Evolutionary conservation across 2,329 filamentous ascomycete species (phyloP).

Genomic region (Lasiodiplodia theobromae): DNA sequence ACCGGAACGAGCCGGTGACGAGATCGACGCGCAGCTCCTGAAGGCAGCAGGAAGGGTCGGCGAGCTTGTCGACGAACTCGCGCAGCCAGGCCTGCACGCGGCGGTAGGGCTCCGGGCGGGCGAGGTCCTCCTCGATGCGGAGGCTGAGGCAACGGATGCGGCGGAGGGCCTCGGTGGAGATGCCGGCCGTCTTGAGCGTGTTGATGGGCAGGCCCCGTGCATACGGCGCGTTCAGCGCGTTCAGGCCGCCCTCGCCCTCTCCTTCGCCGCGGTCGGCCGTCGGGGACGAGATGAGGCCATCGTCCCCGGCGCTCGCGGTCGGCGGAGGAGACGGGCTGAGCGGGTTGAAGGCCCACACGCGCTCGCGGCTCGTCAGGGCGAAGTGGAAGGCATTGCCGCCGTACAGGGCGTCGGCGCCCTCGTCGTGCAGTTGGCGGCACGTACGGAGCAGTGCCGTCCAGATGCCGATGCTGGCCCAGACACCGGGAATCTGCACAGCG

Average conservation of each 20-base stretch:
- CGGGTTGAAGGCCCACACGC: constrained; percentile 17
- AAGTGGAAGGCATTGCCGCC: constrained; percentile 34
- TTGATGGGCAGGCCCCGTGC: constrained; percentile 28
- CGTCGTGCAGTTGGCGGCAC: constrained; percentile 34
- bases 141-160: constrained; percentile 21
- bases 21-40: constrained; percentile 21
- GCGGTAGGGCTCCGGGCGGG: constrained; percentile 18
- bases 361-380: constrained; percentile 20
- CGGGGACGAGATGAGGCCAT: background rate
- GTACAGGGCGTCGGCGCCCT: constrained; percentile 33
- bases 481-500: constrained; percentile 14
- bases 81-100: constrained; percentile 28
- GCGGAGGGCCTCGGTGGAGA: constrained; percentile 11
- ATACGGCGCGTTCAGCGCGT: constrained; percentile 12
- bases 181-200: constrained; percentile 10
- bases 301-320: background rate
- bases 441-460: constrained; percentile 28
- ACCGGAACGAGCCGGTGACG: constrained; percentile 16
- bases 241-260: background rate
- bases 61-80: constrained; percentile 3
- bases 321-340: background rate
- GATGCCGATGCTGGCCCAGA: constrained; percentile 10
- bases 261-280: background rate
- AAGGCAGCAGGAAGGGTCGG: background rate
- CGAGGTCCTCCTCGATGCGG: constrained; percentile 25